Percentiles rank a stretch among this genome's conserved stretches.
Conservation (phyloP, 2,329 filamentous ascomycete species). For the Pseudogymnoascus sp. region DNA sequence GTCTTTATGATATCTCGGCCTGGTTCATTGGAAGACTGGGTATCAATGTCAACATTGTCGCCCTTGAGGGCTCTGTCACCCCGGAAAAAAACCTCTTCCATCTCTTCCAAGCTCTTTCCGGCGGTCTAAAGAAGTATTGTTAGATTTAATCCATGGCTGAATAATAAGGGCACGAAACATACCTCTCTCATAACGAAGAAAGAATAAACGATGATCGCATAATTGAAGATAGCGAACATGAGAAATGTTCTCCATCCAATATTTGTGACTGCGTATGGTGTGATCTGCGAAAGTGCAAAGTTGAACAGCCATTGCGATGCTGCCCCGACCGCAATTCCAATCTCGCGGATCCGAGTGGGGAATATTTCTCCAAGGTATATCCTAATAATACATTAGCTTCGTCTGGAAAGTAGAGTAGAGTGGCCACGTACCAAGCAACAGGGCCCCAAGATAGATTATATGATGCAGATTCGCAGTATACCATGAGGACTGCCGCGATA, state of each 20-base stretch:
- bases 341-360: slow-evolving; percentile 40
- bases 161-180: background rate
- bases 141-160: background rate
- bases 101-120: background rate
- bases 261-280: slow-evolving; percentile 41
- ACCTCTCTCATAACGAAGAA: slow-evolving; percentile 50
- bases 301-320: slow-evolving; percentile 45
- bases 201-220: slow-evolving; percentile 34
- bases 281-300: slow-evolving; percentile 41
- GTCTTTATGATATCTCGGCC: background rate
- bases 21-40: slow-evolving; percentile 3
- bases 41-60: slow-evolving; percentile 89
- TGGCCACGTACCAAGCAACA: slow-evolving; percentile 39
- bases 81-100: background rate
- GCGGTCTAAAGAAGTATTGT: background rate
- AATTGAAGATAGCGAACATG: slow-evolving; percentile 37
- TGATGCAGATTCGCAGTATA: slow-evolving; percentile 37
- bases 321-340: slow-evolving; percentile 42
- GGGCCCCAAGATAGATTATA: slow-evolving; percentile 45
- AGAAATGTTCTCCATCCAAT: slow-evolving; percentile 39
- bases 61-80: slow-evolving; percentile 76
- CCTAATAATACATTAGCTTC: background rate
- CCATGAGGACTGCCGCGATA: slow-evolving; percentile 41
- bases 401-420: slow-evolving; percentile 28
- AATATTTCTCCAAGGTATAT: slow-evolving; percentile 34